These are phyloP conservation scores for Lizanozyma gosingica DNA, from an alignment of 1,139 yeast species.

Conservation along the genomic window DNA sequence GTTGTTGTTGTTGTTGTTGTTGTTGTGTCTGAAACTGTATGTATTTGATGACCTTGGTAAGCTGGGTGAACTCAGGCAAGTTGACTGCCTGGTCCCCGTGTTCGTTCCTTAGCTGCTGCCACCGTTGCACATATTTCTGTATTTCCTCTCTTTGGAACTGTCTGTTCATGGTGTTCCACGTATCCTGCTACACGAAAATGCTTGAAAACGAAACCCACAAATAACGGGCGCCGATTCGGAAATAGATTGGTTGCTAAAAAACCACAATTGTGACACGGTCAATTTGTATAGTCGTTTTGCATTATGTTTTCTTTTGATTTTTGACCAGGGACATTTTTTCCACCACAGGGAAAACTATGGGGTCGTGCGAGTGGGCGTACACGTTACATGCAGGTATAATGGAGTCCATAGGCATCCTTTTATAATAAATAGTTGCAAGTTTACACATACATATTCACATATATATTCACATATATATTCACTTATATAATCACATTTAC, in stretches of 20 bases:
- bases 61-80: slow-evolving; percentile 53
- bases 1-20: slow-evolving; percentile 21
- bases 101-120: slow-evolving; percentile 55
- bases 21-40: slow-evolving; percentile 32
- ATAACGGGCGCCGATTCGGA: no score
- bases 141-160: slow-evolving; percentile 30
- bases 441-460: no score
- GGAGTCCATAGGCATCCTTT: no score
- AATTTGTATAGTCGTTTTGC: background rate
- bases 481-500: no score
- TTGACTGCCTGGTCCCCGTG: slow-evolving; percentile 57
- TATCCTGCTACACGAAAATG: no score
- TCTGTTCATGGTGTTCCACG: background rate
- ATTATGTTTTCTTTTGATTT: background rate
- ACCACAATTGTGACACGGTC: background rate
- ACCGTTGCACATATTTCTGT: slow-evolving; percentile 40
- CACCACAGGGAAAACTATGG: no score
- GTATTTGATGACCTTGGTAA: slow-evolving; percentile 45
- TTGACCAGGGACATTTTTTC: background rate
- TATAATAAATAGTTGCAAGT: no score
- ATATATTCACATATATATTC: no score
- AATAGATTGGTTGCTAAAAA: background rate
- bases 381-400: no score
- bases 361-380: no score
- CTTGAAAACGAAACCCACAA: no score